phyloP scores from a whole-genome alignment of 345 rosid species.

The Moricandia arvensis region DNA sequence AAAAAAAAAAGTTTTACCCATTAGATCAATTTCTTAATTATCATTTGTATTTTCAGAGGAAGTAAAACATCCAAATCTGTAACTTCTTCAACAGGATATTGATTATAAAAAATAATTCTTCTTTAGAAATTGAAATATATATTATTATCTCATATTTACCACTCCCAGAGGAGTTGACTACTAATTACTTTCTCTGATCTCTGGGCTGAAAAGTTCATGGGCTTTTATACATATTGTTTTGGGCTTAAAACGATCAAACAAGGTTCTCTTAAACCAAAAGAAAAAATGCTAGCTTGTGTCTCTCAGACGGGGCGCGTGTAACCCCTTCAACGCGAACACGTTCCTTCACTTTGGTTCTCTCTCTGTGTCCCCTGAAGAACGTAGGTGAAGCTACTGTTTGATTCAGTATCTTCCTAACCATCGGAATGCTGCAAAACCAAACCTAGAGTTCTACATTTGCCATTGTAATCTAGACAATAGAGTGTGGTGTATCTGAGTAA shows the following conservation, averaged over 20 bases:
- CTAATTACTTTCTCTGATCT: background rate
- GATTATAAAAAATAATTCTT: too few species aligned
- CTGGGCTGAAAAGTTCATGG: background rate
- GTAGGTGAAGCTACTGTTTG: background rate
- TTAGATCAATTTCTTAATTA: too few species aligned
- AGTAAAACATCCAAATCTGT: too few species aligned
- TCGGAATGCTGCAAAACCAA: background rate
- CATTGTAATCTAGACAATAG: background rate
- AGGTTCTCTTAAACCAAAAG: background rate
- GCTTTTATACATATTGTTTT: background rate
- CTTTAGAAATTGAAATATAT: too few species aligned
- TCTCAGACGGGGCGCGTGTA: slow-evolving; percentile 22
- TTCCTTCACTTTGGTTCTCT: slow-evolving; percentile 9
- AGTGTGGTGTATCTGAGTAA: slow-evolving; percentile 15
- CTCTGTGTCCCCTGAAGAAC: slow-evolving; percentile 16
- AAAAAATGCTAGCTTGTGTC: background rate
- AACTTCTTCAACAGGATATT: too few species aligned
- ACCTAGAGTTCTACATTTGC: background rate
- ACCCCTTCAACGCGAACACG: slow-evolving; percentile 24
- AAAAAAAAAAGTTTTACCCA: too few species aligned
- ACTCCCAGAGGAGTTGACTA: background rate
- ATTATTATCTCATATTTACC: slow-evolving; percentile 20
- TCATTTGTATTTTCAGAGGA: too few species aligned
- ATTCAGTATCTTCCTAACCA: slow-evolving; percentile 3
- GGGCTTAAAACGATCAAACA: background rate